phyloP scores from a whole-genome alignment of 2,329 filamentous ascomycete species.

The Pestalotiopsis sp. region DNA sequence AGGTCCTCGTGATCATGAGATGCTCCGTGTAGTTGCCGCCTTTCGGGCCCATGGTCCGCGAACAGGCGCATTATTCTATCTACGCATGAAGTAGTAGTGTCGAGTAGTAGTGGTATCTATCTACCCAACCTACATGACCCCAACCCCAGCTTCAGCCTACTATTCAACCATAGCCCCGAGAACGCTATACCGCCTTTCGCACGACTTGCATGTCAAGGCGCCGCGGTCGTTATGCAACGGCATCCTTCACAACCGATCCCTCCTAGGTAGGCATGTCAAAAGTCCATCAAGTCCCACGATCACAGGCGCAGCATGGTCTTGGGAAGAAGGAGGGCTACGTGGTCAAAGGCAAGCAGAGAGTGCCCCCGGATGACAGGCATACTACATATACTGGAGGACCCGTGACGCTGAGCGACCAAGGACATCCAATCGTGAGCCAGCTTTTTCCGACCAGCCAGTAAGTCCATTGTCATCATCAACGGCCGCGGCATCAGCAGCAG shows the following conservation, averaged over 20 bases:
- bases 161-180: not conserved
- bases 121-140: not conserved
- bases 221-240: not conserved
- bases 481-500: not conserved
- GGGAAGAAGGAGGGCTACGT: not conserved
- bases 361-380: not conserved
- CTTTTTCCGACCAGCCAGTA: not conserved
- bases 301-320: not conserved
- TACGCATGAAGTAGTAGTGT: not conserved
- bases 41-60: not conserved
- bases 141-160: not conserved
- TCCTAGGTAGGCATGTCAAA: not conserved
- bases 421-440: not conserved
- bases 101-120: not conserved
- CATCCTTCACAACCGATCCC: not conserved
- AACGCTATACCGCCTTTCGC: not conserved
- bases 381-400: not conserved
- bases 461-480: not conserved
- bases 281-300: not conserved
- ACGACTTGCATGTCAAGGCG: constrained; percentile 1
- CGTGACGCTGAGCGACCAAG: not conserved
- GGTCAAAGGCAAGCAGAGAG: not conserved
- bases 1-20: not conserved
- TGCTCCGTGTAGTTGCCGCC: not conserved
- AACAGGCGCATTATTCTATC: not conserved